phyloP scores from a whole-genome alignment of 768 basidiomycete species.

The Macrocybe gigantea region DNA sequence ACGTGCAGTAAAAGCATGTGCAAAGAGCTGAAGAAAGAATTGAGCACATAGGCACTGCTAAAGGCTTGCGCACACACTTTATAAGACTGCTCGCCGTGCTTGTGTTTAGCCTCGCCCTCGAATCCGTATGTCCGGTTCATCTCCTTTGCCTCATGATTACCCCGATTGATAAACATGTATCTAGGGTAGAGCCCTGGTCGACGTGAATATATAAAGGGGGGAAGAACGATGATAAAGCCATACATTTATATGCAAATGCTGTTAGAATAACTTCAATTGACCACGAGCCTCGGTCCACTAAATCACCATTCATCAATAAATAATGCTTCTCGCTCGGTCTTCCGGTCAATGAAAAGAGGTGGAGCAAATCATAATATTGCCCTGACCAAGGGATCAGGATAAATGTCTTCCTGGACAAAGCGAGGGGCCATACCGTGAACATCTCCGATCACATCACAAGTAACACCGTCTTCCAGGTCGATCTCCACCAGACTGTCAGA shows the following conservation, averaged over 20 bases:
- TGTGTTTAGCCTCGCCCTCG: slow-evolving; percentile 94
- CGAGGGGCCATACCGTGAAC: slow-evolving; percentile 67
- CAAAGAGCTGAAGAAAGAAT: slow-evolving; percentile 59
- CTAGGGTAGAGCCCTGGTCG: slow-evolving; percentile 84
- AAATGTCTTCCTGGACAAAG: background rate
- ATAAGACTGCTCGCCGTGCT: slow-evolving; percentile 93
- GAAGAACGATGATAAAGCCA: slow-evolving; percentile 17
- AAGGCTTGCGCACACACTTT: slow-evolving; percentile 43
- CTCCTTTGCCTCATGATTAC: slow-evolving; percentile 95
- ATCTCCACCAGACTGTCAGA: slow-evolving; percentile 82
- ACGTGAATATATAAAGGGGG: slow-evolving; percentile 3
- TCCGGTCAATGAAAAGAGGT: slow-evolving; percentile 82
- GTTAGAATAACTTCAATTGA: slow-evolving; percentile 89
- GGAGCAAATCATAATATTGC: slow-evolving; percentile 91
- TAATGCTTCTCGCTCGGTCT: slow-evolving; percentile 82
- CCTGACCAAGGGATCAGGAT: slow-evolving; percentile 36
- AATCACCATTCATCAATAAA: slow-evolving; percentile 89
- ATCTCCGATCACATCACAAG: slow-evolving; percentile 93
- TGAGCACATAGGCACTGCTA: background rate
- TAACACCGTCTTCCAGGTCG: slow-evolving; percentile 67
- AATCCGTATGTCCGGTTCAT: slow-evolving; percentile 96
- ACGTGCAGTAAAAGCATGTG: slow-evolving; percentile 90
- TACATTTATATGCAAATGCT: slow-evolving; percentile 94
- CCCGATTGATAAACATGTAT: slow-evolving; percentile 89
- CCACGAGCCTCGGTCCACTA: slow-evolving; percentile 97